These are phyloP conservation scores for Neofusicoccum cordaticola DNA, from an alignment of 2,329 filamentous ascomycete genomes.

Conservation along the genomic window DNA sequence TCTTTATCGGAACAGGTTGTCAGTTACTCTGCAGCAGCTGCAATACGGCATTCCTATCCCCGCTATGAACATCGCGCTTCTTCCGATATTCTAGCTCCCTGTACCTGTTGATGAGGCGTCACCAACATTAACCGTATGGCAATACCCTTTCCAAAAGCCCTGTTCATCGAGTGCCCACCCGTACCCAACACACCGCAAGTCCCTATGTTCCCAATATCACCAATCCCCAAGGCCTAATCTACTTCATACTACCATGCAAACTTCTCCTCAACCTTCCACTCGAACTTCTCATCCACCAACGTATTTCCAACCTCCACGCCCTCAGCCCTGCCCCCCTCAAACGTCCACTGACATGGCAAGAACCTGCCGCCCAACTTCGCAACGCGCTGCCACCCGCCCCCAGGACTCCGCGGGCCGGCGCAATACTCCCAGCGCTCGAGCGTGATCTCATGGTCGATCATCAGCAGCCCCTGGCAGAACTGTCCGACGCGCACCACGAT, in stretches of 20 bases:
- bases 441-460: slow-evolving; percentile 42
- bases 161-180: too few species aligned
- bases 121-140: too few species aligned
- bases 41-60: too few species aligned
- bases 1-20: too few species aligned
- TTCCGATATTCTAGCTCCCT: too few species aligned
- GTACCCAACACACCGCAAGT: too few species aligned
- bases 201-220: too few species aligned
- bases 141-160: too few species aligned
- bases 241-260: neutral
- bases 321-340: slow-evolving; percentile 29
- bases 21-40: too few species aligned
- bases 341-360: slow-evolving; percentile 40
- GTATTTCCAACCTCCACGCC: slow-evolving; percentile 24
- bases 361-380: slow-evolving; percentile 39
- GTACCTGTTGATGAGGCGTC: too few species aligned
- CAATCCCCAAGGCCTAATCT: too few species aligned
- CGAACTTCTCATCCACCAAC: slow-evolving; percentile 32
- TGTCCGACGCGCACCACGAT: slow-evolving; percentile 54
- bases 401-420: neutral
- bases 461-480: slow-evolving; percentile 56
- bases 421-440: slow-evolving; percentile 57
- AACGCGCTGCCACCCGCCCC: slow-evolving; percentile 34
- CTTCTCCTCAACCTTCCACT: slow-evolving; percentile 40
- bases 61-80: too few species aligned